Evolutionary conservation across 2,329 filamentous ascomycete species (phyloP).

Genomic region (Didymella keratinophila): DNA sequence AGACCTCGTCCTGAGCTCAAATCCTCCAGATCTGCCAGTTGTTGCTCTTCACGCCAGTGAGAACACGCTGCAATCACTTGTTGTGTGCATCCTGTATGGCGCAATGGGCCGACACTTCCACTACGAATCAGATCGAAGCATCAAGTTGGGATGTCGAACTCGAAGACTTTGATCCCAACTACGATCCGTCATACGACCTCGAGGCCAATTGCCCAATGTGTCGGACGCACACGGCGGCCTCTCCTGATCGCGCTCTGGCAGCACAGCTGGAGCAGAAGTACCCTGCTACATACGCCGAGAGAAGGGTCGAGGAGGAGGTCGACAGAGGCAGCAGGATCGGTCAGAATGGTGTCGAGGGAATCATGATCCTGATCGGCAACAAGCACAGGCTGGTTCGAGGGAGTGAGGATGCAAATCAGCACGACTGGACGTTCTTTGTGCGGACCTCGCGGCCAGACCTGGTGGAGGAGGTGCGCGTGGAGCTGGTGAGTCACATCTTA

Average conservation of each 20-base stretch:
- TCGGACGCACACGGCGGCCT: slow-evolving; percentile 50
- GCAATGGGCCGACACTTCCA: slow-evolving; percentile 55
- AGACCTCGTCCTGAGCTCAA: background rate
- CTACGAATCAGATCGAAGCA: slow-evolving; percentile 47
- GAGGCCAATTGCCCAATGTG: slow-evolving; percentile 58
- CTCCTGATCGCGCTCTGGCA: slow-evolving; percentile 35
- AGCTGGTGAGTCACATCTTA: slow-evolving; percentile 29
- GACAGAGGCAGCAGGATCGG: slow-evolving; percentile 34
- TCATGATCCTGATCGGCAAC: slow-evolving; percentile 58
- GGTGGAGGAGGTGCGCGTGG: slow-evolving; percentile 54
- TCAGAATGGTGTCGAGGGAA: slow-evolving; percentile 45
- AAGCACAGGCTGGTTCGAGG: slow-evolving; percentile 45
- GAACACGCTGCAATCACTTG: slow-evolving; percentile 54
- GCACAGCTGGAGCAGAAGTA: slow-evolving; percentile 47
- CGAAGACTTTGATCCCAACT: slow-evolving; percentile 49
- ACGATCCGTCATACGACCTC: slow-evolving; percentile 41
- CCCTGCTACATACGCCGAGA: slow-evolving; percentile 46
- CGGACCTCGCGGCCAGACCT: slow-evolving; percentile 54
- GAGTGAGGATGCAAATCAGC: slow-evolving; percentile 44
- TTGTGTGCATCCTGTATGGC: slow-evolving; percentile 58
- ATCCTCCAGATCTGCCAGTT: slow-evolving; percentile 52
- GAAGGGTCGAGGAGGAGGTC: slow-evolving; percentile 47
- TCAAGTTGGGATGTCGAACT: slow-evolving; percentile 51
- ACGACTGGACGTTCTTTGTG: slow-evolving; percentile 59
- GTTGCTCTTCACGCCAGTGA: slow-evolving; percentile 54